A percentile compares a stretch with the other conserved stretches of the same genome.
Evolutionary conservation across 2,329 filamentous ascomycete genomes (phyloP).

Genomic region (Aspergillus fischeri): DNA sequence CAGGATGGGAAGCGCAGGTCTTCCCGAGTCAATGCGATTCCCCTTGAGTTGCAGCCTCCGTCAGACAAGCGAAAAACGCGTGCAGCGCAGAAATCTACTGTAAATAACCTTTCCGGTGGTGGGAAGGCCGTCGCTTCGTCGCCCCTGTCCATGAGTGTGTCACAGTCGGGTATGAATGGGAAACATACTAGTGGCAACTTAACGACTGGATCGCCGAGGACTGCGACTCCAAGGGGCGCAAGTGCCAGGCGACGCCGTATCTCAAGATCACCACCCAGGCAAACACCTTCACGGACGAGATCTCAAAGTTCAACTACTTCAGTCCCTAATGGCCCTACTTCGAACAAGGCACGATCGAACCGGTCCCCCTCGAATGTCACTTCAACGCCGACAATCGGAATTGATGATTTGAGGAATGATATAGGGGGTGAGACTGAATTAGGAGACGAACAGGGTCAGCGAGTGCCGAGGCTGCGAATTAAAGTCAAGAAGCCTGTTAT

Average conservation of each 20-base stretch:
- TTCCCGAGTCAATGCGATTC: conserved; percentile 50
- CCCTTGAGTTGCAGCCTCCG: conserved; percentile 45
- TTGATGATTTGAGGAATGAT: conserved; percentile 10
- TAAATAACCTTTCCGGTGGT: conserved; percentile 25
- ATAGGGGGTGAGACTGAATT: conserved; percentile 11
- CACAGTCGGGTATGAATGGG: conserved; percentile 27
- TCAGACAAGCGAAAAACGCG: conserved; percentile 47
- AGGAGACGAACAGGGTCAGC: conserved; percentile 21
- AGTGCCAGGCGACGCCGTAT: conserved; percentile 17
- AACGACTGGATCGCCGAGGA: conserved; percentile 30
- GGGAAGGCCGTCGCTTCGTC: conserved; percentile 26
- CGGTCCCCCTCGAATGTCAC: conserved; percentile 22
- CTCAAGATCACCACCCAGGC: conserved; percentile 26
- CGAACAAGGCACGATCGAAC: conserved; percentile 24
- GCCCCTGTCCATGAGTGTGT: conserved; percentile 27
- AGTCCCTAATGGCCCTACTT: conserved; percentile 18
- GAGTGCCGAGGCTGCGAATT: conserved; percentile 40
- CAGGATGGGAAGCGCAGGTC: conserved; percentile 60
- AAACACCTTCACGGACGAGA: conserved; percentile 24
- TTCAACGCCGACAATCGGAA: conserved; percentile 5
- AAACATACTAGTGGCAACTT: conserved; percentile 27
- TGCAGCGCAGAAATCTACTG: conserved; percentile 32
- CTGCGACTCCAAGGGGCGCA: conserved; percentile 18
- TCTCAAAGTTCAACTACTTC: conserved; percentile 26
- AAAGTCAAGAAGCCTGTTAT: conserved; percentile 50